phyloP scores from a whole-genome alignment of 1,284 basidiomycete genomes.

The Boletus mariae region DNA sequence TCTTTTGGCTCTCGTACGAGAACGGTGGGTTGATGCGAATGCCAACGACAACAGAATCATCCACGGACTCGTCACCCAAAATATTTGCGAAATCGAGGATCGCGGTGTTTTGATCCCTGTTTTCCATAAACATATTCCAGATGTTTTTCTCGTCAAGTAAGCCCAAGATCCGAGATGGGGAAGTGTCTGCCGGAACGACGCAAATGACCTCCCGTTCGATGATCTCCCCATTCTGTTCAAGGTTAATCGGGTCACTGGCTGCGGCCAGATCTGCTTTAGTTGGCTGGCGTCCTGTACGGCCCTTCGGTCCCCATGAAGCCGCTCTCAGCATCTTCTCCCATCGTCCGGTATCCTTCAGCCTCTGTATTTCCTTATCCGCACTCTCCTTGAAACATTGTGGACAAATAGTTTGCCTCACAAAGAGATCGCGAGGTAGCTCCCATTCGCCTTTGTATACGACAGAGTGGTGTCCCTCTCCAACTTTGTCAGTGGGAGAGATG shows the following conservation, averaged over 20 bases:
- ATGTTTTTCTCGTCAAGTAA: not conserved
- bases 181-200: not conserved
- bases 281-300: not conserved
- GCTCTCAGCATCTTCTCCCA: conserved; percentile 19
- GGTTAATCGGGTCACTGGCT: not conserved
- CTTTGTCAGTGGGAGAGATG: conserved; percentile 30
- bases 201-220: conserved; percentile 19
- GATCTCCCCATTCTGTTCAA: conserved; percentile 11
- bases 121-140: conserved; percentile 2
- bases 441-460: conserved; percentile 39
- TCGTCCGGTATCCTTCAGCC: conserved; percentile 23
- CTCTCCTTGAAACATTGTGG: conserved; percentile 22
- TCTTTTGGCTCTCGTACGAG: conserved; percentile 4
- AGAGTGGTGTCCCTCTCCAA: conserved; percentile 41
- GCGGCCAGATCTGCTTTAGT: conserved; percentile 5
- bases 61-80: not conserved
- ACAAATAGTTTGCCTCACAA: conserved; percentile 25
- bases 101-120: accelerated
- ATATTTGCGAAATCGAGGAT: not conserved
- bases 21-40: conserved; percentile 16
- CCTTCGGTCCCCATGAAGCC: conserved; percentile 4
- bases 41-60: not conserved
- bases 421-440: conserved; percentile 39
- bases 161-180: conserved; percentile 2
- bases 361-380: conserved; percentile 13